phyloP scores from a whole-genome alignment of 768 basidiomycete species.

The Agrocybe praecox region DNA sequence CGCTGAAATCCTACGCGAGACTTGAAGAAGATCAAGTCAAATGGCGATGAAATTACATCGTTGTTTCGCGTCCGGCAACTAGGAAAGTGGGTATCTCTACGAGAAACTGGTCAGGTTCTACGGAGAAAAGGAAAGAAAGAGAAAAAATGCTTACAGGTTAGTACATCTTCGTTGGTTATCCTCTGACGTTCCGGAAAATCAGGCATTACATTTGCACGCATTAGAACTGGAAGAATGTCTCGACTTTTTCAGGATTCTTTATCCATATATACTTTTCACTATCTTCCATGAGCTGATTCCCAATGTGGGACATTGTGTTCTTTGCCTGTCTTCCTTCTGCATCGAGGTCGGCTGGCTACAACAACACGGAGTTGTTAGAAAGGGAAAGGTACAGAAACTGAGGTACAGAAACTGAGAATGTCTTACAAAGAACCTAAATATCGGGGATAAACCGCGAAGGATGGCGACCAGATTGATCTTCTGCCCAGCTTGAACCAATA shows the following conservation, averaged over 20 bases:
- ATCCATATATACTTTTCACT: slow-evolving; percentile 34
- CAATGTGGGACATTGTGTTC: slow-evolving; percentile 46
- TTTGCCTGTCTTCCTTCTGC: slow-evolving; percentile 28
- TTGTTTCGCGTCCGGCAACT: slow-evolving; percentile 56
- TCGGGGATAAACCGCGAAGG: slow-evolving; percentile 35
- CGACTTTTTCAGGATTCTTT: slow-evolving; percentile 31
- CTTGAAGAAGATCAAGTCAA: not conserved
- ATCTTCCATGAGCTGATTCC: slow-evolving; percentile 42
- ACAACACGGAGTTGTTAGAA: not conserved
- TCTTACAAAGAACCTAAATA: slow-evolving; percentile 35
- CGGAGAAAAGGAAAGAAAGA: not conserved
- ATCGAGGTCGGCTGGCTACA: slow-evolving; percentile 29
- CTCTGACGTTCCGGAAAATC: slow-evolving; percentile 53
- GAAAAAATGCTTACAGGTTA: slow-evolving; percentile 39
- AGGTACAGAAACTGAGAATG: not conserved
- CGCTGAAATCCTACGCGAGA: slow-evolving; percentile 22
- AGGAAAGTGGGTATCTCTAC: slow-evolving; percentile 59
- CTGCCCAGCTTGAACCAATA: slow-evolving; percentile 56
- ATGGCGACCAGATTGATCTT: slow-evolving; percentile 32
- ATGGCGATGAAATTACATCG: slow-evolving; percentile 30
- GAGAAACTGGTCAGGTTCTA: not conserved
- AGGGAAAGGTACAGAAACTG: not conserved
- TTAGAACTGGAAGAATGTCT: slow-evolving; percentile 58
- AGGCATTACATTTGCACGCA: slow-evolving; percentile 60
- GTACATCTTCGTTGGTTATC: slow-evolving; percentile 60